Evolutionary conservation across 306 rosid genomes (phyloP), one percentile per base, ranked within the genome.

Genomic region (Lablab purpureus): DNA sequence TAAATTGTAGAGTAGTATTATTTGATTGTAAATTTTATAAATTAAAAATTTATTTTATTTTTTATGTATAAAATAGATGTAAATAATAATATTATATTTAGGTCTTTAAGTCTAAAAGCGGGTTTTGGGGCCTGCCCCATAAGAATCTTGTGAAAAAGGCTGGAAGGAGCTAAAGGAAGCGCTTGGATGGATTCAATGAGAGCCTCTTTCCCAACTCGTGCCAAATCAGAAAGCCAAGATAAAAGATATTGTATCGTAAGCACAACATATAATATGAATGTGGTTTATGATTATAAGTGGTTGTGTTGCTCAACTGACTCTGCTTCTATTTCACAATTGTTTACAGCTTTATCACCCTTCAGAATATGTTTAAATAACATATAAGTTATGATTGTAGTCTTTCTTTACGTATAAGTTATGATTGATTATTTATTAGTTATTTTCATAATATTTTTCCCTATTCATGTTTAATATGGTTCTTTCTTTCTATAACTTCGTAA

Each of bases 141-240:
- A 86, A 76, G 23, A 88, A 88, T 84, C 62, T 88, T 9, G 67
- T 78, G 27, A 92, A 84, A n/a, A 52, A 83, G 73, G 30, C 82
- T 87, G 41, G 96, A 90, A 47, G 85, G 93, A 41, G 83, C 76
- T 11, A 85, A 80, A 49, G 85, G 87, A 82, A 81, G 41, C 74
- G 69, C 90, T 6, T 95, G 94, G 97, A 82, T 95, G 52, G 99
- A 92, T 75, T 89, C 91, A 45, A 83, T 95, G 92, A 89, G 99
- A 87, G 97, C 92, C 72, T 89, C 98, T 52, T 95, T 98, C 52
- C 99, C 99, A 2, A 78, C 94, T 3, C 87, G 94, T 8, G 58
- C 34, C 46, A 87, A 79, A 86, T 73, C 91, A 11, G 88, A 86
- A 67, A 82, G 75, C n/a, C 84, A 45, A 28, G 91, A 88, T 13